Evolutionary conservation across 768 basidiomycete genomes (phyloP), one percentile per base, ranked within the genome.

Genomic region (Crepidotus variabilis): DNA sequence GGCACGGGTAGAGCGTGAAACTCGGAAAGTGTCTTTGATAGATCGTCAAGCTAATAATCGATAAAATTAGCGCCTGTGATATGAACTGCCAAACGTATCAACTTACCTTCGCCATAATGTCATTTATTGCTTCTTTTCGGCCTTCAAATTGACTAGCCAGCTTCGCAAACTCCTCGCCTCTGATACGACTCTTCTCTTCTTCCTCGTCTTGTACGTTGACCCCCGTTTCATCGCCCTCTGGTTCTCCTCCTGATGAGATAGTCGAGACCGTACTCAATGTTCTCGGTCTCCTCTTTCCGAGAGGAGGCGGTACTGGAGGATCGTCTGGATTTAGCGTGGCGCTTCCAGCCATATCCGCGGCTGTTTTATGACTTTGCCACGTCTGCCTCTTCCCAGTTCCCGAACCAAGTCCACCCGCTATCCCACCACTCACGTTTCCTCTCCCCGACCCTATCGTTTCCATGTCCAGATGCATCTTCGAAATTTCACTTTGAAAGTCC

Each of bases 381-480:
- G 71, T 55, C 71, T 67, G 49, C 62, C 70, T 59, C n/a, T 75
- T 75, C 8, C 72, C 67, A 54, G 57, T 74, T 69, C 36, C 61
- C 57, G 16, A 39, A 21, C 32, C 52, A 18, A n/a, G 54, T 13
- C 50, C 43, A 43, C 39, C 39, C 2, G 18, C 13, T 5, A 14
- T 20, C 2, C 39, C 39, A 43, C 14, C 39, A 28, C 28, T 28
- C 28, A 8, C 8, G 28, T 28, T 57, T 67, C 61, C 52, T 71
- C 69, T 64, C 39, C 72, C 61, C 32, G 70, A 60, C 1, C 84
- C 83, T 47, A 87, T 77, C 39, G 79, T 79, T 67, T 92, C 90
- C 87, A 92, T 88, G 22, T 86, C 82, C 9, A 85, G 70, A 65
- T 91, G 90, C 80, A 88, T 82, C 60, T 72, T 75, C 5, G 89